Evolutionary conservation across 2,329 filamentous ascomycete genomes (phyloP), one percentile per base, ranked within the genome.

Genomic region (Aspergillus felis): DNA sequence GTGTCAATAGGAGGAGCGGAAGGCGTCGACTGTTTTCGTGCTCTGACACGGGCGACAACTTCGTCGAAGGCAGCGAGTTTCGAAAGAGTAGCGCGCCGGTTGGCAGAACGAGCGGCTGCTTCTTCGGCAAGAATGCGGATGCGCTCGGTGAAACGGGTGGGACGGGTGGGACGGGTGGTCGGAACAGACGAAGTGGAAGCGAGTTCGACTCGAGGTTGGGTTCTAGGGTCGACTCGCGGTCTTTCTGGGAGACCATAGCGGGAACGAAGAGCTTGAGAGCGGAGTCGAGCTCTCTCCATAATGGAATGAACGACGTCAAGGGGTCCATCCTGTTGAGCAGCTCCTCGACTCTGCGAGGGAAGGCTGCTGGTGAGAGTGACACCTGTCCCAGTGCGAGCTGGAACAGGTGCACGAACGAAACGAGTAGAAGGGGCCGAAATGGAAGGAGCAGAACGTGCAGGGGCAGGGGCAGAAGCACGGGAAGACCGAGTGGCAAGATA

Each of bases 401-500:
- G 42, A 24, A 35, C 12, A 53, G 53, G 41, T 42, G 59, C 41
- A 48, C 53, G 22, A 24, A 47, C 22, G 10, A 24, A 25, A 3
- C 44, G 44, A 47, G 24, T 52, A 51, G 53, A 52, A 14, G 50
- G 52, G 29, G 41, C 54, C 42, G 8, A 51, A 50, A 55, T 57
- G 60, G 53, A 64, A 29, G 29, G 65, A 58, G 22, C 65, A 60
- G 55, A 58, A 59, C 8, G 63, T 63, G 17, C 60, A 14, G 44
- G 14, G 50, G 53, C 47, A 42, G 61, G 41, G 46, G 52, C 53
- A 51, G 29, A 53, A 55, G 53, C 14, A 46, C 49, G 25, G 29
- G 56, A 47, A 10, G 55, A 51, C 57, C 58, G 60, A 56, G 63
- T 38, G 35, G 65, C 60, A 20, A 66, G 60, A 56, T 60, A 61